Percentiles rank a stretch among this genome's conserved stretches.
Conservation (phyloP, 371 early-diverging fungal species). For the Parasitella parasitica region DNA sequence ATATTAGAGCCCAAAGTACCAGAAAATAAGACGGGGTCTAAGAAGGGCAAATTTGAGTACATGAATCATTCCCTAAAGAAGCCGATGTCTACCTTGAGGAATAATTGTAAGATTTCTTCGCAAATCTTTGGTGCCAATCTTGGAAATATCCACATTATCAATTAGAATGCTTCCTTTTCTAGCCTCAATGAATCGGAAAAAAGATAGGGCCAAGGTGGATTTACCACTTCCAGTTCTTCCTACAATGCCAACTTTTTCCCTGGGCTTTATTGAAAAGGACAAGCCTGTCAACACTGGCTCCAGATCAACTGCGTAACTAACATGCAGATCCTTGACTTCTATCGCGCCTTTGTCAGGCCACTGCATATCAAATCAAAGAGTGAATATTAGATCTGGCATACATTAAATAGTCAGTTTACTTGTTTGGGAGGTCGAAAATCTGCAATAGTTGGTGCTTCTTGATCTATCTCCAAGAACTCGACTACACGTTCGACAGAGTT, state of each 20-base stretch:
- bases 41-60: too few species aligned
- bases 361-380: slow-evolving; percentile 2
- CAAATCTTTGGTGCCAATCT: slow-evolving; percentile 70
- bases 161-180: slow-evolving; percentile 66
- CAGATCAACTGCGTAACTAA: slow-evolving; percentile 61
- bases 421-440: slow-evolving; percentile 53
- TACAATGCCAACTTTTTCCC: slow-evolving; percentile 65
- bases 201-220: slow-evolving; percentile 68
- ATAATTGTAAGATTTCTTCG: slow-evolving; percentile 72
- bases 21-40: slow-evolving; percentile 68
- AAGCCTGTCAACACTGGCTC: slow-evolving; percentile 62
- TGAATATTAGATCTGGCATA: not conserved
- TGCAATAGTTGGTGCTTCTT: slow-evolving; percentile 68
- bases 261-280: slow-evolving; percentile 44
- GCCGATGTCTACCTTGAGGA: slow-evolving; percentile 52
- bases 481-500: slow-evolving; percentile 84
- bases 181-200: slow-evolving; percentile 77
- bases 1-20: slow-evolving; percentile 68
- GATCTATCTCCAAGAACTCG: slow-evolving; percentile 74
- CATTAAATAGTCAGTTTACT: slow-evolving; percentile 16
- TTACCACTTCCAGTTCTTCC: slow-evolving; percentile 82
- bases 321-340: slow-evolving; percentile 52
- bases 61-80: too few species aligned
- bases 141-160: slow-evolving; percentile 72
- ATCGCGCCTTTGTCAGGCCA: slow-evolving; percentile 74